These are phyloP conservation scores for Candida multigemmis DNA, from an alignment of 805 yeast genomes.

Conservation along the genomic window DNA sequence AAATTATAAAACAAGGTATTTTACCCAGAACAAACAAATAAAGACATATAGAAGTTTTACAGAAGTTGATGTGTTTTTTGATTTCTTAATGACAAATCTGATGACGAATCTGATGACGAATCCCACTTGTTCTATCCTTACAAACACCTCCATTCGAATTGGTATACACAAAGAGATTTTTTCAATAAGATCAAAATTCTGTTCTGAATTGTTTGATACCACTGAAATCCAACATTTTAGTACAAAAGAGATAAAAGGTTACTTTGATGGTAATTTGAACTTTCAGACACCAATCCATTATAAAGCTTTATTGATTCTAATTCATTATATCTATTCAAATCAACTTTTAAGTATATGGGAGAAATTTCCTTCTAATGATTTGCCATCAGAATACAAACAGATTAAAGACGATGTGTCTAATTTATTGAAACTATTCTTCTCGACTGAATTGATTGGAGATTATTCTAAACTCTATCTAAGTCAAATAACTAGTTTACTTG, in stretches of 20 bases:
- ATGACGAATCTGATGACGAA: no score
- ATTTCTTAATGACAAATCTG: slow-evolving; percentile 18
- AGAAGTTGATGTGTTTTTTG: no score
- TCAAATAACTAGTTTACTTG: slow-evolving; percentile 9
- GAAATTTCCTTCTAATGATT: slow-evolving; percentile 12
- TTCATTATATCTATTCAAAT: slow-evolving; percentile 45
- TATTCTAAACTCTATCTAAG: slow-evolving; percentile 10
- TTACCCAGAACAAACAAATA: slow-evolving; percentile 5
- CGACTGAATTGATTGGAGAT: slow-evolving; percentile 17
- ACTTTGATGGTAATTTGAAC: slow-evolving; percentile 7
- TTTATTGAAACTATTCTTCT: slow-evolving; percentile 9
- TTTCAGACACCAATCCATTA: slow-evolving; percentile 17
- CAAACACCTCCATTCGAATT: no score
- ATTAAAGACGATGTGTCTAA: slow-evolving; percentile 18
- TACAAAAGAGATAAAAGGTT: slow-evolving; percentile 15
- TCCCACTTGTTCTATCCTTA: no score
- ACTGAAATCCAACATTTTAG: slow-evolving; percentile 12
- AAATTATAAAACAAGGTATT: slow-evolving; percentile 7
- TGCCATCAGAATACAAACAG: slow-evolving; percentile 18
- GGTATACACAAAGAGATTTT: slow-evolving; percentile 29
- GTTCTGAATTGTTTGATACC: slow-evolving; percentile 12
- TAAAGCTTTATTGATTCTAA: slow-evolving; percentile 28
- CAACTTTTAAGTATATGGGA: slow-evolving; percentile 38
- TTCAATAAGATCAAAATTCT: slow-evolving; percentile 18
- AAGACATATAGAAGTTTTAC: no score